Base-by-base conservation (phyloP, 208 protist species). In the Acanthamoeba triangularis region DNA sequence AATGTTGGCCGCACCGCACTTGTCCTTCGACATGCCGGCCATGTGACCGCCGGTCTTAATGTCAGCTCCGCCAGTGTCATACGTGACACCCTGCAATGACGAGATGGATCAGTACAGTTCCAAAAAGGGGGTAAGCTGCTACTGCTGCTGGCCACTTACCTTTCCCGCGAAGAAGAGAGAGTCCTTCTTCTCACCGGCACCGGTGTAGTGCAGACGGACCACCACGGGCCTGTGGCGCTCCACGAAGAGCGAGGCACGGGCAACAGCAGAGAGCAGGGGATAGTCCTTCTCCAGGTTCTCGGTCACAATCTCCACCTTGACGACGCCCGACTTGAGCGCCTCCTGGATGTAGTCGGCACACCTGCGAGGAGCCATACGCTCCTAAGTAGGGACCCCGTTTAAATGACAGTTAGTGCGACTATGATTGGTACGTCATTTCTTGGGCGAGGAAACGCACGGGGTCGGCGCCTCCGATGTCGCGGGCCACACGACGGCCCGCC, bases 31-130 rank as follows among this genome's bases (percentile, higher is more conserved):
- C 95, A 96, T 96, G 28, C 95, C 95, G 30, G 95, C 84, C 95
- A 96, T 96, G 59, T 61, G 47, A 20, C 67, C 92, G 35, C 61
- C 69, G 35, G 63, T 49, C 56, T 90, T 92, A 10, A 92, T 72
- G 49, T 96, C 95, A 16, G 95, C 95, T 47, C 95, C 95, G n/a
- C 95, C 95, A n/a, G 95, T 96, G 74, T 96, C 95, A 52, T 96
- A 96, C 28, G 78, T 90, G 37, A 96, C 65, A 61, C 95, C 90
- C 49, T 69, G 16, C 16, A n/a, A 37, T n/a, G n/a, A n/a, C n/a
- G n/a, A 30, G 35, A 20, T 35, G 18, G 10, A 87, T 63, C 18
- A 13, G 8, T 52, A 52, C 3, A 52, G 49, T 11, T 52, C 11
- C 49, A 52, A 52, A 52, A 4, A 52, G 11, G 49, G 49, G 49